These are phyloP conservation scores for Beta macrorhiza DNA, from an alignment of 179 eudicot species.

Conservation along the genomic window DNA sequence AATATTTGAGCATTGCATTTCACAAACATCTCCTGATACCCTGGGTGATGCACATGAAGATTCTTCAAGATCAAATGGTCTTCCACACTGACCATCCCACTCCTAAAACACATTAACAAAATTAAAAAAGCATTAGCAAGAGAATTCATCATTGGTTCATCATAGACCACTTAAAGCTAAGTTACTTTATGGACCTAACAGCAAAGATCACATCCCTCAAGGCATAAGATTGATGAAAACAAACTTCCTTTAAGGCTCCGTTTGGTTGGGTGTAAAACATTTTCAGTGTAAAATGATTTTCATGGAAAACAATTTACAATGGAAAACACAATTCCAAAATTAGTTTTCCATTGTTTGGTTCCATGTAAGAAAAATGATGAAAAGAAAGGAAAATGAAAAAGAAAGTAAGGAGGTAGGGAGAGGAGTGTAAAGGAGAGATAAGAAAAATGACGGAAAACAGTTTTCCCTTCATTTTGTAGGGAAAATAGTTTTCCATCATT, in stretches of 20 bases:
- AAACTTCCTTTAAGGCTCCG: background rate
- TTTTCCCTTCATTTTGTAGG: no score
- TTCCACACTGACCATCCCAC: slow-evolving; percentile 31
- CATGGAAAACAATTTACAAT: no score
- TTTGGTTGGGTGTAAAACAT: no score
- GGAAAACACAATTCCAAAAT: no score
- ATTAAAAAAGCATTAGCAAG: slow-evolving; percentile 12
- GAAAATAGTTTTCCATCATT: no score
- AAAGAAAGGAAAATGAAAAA: no score
- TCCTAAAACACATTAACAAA: slow-evolving; percentile 21
- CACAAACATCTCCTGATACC: slow-evolving; percentile 29
- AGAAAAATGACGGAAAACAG: no score
- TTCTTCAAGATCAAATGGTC: slow-evolving; percentile 30
- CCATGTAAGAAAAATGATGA: no score
- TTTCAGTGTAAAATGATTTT: no score
- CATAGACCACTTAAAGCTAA: background rate
- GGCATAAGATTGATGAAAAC: background rate
- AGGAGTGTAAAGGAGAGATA: no score
- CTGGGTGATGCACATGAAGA: slow-evolving; percentile 21
- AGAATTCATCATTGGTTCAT: background rate
- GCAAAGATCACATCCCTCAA: background rate
- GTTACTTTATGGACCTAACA: background rate
- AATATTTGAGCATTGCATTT: slow-evolving; percentile 28
- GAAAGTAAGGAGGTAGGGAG: no score
- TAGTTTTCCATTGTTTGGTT: no score